Conservation (phyloP, 2,329 filamentous ascomycete species). For the Microdochium paspali region DNA sequence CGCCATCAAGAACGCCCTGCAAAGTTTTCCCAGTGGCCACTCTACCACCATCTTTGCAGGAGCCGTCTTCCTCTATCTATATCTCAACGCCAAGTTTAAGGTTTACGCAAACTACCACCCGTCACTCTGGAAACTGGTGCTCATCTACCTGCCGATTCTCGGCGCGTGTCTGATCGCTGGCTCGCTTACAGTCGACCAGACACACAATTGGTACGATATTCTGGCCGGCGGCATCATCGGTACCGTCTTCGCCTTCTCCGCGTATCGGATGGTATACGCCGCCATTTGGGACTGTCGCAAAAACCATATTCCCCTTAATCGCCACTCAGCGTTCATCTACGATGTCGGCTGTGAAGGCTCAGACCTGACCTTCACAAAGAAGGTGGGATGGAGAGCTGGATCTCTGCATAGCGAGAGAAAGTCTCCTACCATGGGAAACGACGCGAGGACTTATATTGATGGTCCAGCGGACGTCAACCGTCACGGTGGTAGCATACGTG, state of each 20-base stretch:
- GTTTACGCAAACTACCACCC: conserved; percentile 58
- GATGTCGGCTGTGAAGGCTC: conserved; percentile 10
- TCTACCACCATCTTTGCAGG: conserved; percentile 55
- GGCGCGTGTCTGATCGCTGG: conserved; percentile 51
- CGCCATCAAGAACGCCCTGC: conserved; percentile 50
- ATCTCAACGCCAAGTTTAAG: conserved; percentile 65
- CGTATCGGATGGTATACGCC: conserved; percentile 59
- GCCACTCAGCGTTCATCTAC: conserved; percentile 21
- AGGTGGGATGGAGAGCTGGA: conserved; percentile 12
- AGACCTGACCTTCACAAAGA: conserved; percentile 14
- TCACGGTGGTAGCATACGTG: neutral
- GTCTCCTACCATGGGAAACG: neutral
- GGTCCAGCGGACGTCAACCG: neutral
- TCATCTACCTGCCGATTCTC: conserved; percentile 48
- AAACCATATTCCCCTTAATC: conserved; percentile 55
- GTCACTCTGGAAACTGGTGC: conserved; percentile 56
- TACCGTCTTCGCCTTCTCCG: conserved; percentile 48
- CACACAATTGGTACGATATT: conserved; percentile 64
- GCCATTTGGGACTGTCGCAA: conserved; percentile 60
- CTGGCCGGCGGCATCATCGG: conserved; percentile 56
- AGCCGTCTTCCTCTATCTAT: conserved; percentile 55
- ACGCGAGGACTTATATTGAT: neutral
- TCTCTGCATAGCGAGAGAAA: neutral
- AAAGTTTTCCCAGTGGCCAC: conserved; percentile 61
- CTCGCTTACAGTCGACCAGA: conserved; percentile 53